Percentiles rank a stretch among this genome's conserved stretches.
phyloP scores from a whole-genome alignment of 805 yeast genomes.

The Metschnikowia lunata region DNA sequence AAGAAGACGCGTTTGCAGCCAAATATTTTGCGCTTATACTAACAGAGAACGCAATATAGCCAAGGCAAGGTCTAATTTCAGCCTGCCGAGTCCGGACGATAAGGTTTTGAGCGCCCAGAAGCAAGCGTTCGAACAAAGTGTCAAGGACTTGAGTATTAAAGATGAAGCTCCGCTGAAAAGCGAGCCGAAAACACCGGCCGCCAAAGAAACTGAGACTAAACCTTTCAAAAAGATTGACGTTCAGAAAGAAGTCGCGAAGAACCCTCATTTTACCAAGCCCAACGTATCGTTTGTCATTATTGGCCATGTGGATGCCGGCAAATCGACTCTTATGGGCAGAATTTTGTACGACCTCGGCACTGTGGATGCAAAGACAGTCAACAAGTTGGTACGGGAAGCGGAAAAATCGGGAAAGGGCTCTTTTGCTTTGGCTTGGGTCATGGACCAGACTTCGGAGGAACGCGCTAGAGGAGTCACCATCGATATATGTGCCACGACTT shows the following conservation, averaged over 20 bases:
- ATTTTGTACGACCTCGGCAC: constrained; percentile 62
- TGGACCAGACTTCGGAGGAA: constrained; percentile 79
- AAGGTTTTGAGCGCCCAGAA: constrained; percentile 55
- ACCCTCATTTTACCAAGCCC: constrained; percentile 42
- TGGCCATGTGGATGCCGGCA: constrained; percentile 86
- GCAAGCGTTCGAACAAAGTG: constrained; percentile 32
- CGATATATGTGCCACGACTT: constrained; percentile 65
- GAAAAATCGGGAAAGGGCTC: constrained; percentile 69
- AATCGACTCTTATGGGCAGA: constrained; percentile 76
- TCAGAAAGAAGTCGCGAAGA: constrained; percentile 31
- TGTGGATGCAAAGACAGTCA: constrained; percentile 59
- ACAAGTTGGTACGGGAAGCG: constrained; percentile 60
- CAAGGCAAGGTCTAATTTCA: constrained; percentile 51
- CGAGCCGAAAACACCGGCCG: background rate
- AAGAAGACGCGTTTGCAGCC: constrained; percentile 8
- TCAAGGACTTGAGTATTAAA: constrained; percentile 25
- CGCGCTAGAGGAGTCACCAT: constrained; percentile 74
- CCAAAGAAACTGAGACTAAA: constrained; percentile 24
- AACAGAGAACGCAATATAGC: constrained; percentile 35
- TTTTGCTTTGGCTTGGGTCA: constrained; percentile 79
- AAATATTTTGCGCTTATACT: constrained; percentile 35
- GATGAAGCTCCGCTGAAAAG: constrained; percentile 3
- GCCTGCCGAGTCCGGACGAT: constrained; percentile 82
- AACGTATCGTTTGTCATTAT: constrained; percentile 70
- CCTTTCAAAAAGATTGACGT: constrained; percentile 45